A percentile compares a stretch with the other conserved stretches of the same genome.
phyloP scores from a whole-genome alignment of 2,329 filamentous ascomycete species.

The Cercospora sesami region DNA sequence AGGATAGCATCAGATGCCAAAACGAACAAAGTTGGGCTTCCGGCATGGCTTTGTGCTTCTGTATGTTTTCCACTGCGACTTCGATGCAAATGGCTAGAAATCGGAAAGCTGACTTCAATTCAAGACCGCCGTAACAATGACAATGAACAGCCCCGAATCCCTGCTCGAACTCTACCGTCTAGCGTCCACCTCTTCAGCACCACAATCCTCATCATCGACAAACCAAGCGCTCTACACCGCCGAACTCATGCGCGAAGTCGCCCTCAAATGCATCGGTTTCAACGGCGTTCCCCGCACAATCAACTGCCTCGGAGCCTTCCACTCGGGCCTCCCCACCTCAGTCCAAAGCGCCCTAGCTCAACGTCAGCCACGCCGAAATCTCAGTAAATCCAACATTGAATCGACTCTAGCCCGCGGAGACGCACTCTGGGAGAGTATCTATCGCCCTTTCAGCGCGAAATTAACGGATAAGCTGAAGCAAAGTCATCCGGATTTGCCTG shows the following conservation, averaged over 20 bases:
- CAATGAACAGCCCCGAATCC: constrained; percentile 80
- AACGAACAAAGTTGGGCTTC: constrained; percentile 60
- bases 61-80: constrained; percentile 42
- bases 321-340: constrained; percentile 59
- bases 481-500: constrained; percentile 79
- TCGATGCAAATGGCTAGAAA: background rate
- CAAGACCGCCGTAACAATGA: constrained; percentile 78
- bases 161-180: constrained; percentile 62
- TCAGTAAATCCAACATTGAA: constrained; percentile 51
- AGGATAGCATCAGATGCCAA: constrained; percentile 64
- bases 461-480: constrained; percentile 68
- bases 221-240: constrained; percentile 54
- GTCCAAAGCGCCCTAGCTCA: constrained; percentile 53
- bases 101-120: background rate
- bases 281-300: constrained; percentile 82
- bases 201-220: constrained; percentile 31
- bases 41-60: constrained; percentile 67
- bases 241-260: constrained; percentile 73
- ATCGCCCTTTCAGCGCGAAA: constrained; percentile 71
- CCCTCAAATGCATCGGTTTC: constrained; percentile 75
- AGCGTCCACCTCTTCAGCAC: constrained; percentile 36
- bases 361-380: constrained; percentile 36
- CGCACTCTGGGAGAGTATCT: constrained; percentile 73
- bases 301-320: constrained; percentile 75
- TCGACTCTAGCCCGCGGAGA: constrained; percentile 60